phyloP scores from a whole-genome alignment of 2,329 filamentous ascomycete species.

The Exophiala lecanii-corni region DNA sequence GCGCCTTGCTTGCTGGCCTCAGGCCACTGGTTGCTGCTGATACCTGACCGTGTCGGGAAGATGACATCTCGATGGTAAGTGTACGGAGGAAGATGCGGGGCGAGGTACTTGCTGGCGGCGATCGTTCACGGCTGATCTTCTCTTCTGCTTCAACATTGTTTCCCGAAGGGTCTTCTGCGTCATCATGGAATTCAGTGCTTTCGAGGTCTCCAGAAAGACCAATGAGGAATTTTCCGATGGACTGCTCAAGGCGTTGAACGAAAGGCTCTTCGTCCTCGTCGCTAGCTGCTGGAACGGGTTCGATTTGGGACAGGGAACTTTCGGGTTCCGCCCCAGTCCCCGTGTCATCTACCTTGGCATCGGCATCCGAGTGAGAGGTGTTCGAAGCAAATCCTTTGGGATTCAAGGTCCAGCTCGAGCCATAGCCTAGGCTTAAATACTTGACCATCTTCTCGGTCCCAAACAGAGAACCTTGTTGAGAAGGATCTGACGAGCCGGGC shows the following conservation, averaged over 20 bases:
- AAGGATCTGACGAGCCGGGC: slow-evolving; percentile 19
- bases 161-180: slow-evolving; percentile 28
- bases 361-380: background rate
- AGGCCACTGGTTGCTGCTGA: background rate
- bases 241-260: slow-evolving; percentile 26
- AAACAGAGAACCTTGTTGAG: slow-evolving; percentile 31
- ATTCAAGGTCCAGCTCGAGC: slow-evolving; percentile 43
- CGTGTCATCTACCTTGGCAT: background rate
- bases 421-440: slow-evolving; percentile 47
- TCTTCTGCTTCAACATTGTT: background rate
- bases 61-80: slow-evolving; percentile 32
- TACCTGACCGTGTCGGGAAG: slow-evolving; percentile 9
- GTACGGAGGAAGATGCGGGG: slow-evolving; percentile 34
- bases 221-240: slow-evolving; percentile 38
- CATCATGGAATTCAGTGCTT: slow-evolving; percentile 33
- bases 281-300: slow-evolving; percentile 24
- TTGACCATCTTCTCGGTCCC: slow-evolving; percentile 45
- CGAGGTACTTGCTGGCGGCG: slow-evolving; percentile 6
- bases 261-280: slow-evolving; percentile 23
- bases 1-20: background rate
- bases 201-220: slow-evolving; percentile 41
- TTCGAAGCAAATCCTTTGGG: slow-evolving; percentile 26
- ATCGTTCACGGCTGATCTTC: background rate
- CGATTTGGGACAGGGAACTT: slow-evolving; percentile 17
- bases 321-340: background rate